A percentile compares a stretch with the other conserved stretches of the same genome.
phyloP scores from a whole-genome alignment of 306 rosid genomes.

The Cucumis sativus region DNA sequence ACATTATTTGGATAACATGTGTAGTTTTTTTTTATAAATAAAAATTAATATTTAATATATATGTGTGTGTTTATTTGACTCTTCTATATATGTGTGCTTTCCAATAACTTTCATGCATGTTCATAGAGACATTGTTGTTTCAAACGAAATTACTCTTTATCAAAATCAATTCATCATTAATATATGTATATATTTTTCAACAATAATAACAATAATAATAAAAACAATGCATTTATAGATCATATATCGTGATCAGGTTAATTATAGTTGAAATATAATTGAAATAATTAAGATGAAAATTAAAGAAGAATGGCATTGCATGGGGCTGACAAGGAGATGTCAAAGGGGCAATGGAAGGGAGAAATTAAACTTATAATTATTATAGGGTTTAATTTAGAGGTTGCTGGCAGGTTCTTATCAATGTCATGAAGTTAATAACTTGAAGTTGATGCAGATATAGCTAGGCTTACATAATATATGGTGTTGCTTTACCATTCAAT shows the following conservation, averaged over 20 bases:
- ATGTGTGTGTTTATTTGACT: too few species aligned
- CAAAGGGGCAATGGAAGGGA: not conserved
- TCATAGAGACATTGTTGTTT: too few species aligned
- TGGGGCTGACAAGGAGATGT: not conserved
- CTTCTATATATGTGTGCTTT: too few species aligned
- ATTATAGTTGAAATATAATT: not conserved
- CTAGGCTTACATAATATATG: not conserved
- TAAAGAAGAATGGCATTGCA: not conserved
- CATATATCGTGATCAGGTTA: not conserved
- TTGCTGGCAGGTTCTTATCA: conserved; percentile 8
- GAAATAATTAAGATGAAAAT: not conserved
- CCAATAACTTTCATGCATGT: too few species aligned
- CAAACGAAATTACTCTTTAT: too few species aligned
- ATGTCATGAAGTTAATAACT: not conserved
- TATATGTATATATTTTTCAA: too few species aligned
- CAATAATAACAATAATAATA: too few species aligned
- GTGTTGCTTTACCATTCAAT: not conserved
- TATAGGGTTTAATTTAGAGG: not conserved
- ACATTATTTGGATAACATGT: too few species aligned
- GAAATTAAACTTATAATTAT: not conserved
- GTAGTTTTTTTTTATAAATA: too few species aligned
- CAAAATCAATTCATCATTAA: too few species aligned
- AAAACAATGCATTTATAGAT: not conserved
- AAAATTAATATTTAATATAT: too few species aligned
- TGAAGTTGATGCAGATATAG: not conserved